Base-by-base conservation (phyloP, 2,329 filamentous ascomycete species). In the Trichoderma hamatum region DNA sequence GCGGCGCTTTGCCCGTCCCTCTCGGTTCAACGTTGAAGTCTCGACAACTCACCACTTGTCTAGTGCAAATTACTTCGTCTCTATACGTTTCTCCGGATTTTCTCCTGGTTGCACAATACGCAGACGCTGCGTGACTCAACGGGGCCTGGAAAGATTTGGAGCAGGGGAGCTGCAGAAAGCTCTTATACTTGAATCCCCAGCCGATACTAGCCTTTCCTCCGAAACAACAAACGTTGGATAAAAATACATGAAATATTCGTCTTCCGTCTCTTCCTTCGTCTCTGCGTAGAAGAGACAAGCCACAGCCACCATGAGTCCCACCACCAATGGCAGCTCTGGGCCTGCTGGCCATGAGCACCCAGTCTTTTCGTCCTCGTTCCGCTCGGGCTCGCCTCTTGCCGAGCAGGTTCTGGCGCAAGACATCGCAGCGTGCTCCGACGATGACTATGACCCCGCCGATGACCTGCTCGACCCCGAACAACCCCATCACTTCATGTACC, bases 331-430 rank as follows among this genome's bases (percentile, higher is more conserved):
- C 13, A 51, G n/a, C 19, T 32, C 32, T n/a, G 60, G 70, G 60
- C 63, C 71, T 11, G 69, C 70, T 67, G 69, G 69, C 34, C 63
- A 66, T 43, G 72, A 71, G 58, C 65, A 62, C 54, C 68, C 69
- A 16, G 56, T 32, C 61, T 69, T 70, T 46, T 80, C 81, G 43
- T 80, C 81, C n/a, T 86, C 85, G 6, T 89, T 89, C 77, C 81
- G 82, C 30, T 84, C 87, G 26, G 82, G 83, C 32, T 90, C 90
- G n/a, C 89, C 90, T 26, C 83, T 91, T 59, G 90, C 89, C 1
- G 87, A 91, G 71, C 86, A 87, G 34, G 86, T 87, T 39, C 82
- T 93, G 69, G 89, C 89, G 7, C 84, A 87, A 46, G 90, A 93
- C 76, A 80, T 92, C 9, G 89, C 88, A 43, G 86, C 88, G 62